Conservation (phyloP, 257 asterid genomes). For the Orobanche coerulescens region DNA sequence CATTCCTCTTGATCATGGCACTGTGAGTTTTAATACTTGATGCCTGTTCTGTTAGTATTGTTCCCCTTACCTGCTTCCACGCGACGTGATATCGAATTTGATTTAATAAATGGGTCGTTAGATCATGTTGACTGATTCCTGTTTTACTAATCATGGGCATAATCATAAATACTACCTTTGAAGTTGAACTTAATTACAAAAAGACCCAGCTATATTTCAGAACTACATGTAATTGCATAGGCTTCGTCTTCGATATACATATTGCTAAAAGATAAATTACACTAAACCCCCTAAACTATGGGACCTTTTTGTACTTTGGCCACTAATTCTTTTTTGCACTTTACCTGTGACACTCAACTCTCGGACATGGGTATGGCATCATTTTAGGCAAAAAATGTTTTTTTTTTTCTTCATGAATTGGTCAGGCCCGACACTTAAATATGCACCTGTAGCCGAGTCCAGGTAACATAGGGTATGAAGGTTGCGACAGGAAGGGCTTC, state of each 20-base stretch:
- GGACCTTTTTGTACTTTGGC: neutral
- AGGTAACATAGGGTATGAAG: no score
- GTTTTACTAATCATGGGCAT: neutral
- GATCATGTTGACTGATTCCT: neutral
- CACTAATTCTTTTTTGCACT: no score
- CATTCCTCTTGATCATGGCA: slow-evolving; percentile 73
- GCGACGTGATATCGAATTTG: neutral
- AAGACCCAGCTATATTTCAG: neutral
- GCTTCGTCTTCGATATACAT: no score
- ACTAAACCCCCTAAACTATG: neutral
- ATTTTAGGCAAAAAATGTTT: no score
- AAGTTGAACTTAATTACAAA: neutral
- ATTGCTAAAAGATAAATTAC: no score
- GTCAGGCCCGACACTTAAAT: no score
- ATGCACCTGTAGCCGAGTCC: no score
- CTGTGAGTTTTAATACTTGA: slow-evolving; percentile 32
- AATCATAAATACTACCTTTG: neutral
- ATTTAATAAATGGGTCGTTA: neutral
- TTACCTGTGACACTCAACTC: no score
- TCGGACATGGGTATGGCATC: no score
- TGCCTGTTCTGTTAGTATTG: neutral
- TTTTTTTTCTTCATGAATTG: no score
- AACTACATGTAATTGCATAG: no score
- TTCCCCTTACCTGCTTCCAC: neutral
- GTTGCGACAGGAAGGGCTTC: no score